phyloP scores from a whole-genome alignment of 2,329 filamentous ascomycete species.

The Blastomyces parvus region DNA sequence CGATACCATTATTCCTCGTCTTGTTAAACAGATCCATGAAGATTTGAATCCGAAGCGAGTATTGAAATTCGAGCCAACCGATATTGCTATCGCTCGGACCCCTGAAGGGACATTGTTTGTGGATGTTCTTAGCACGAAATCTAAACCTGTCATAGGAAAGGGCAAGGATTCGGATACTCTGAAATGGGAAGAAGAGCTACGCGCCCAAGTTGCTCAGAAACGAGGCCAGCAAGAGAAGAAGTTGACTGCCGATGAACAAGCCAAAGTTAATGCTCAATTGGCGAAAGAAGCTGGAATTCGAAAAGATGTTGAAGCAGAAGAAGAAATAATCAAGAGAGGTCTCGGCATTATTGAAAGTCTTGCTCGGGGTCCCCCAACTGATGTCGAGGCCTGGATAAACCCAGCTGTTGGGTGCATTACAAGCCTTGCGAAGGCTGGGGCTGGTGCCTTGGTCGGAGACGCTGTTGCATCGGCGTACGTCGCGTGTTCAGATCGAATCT shows the following conservation, averaged over 20 bases:
- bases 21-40: conserved; percentile 62
- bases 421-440: conserved; percentile 64
- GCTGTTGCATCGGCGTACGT: conserved; percentile 69
- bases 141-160: conserved; percentile 64
- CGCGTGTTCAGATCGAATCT: conserved; percentile 64
- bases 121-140: conserved; percentile 80
- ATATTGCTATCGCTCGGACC: conserved; percentile 87
- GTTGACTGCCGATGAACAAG: conserved; percentile 75
- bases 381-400: conserved; percentile 80
- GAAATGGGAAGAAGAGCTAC: conserved; percentile 93
- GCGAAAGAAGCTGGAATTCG: conserved; percentile 78
- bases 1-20: conserved; percentile 62
- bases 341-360: conserved; percentile 78
- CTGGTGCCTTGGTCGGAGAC: conserved; percentile 71
- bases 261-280: conserved; percentile 83
- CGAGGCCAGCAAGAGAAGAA: conserved; percentile 79
- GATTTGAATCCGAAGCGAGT: conserved; percentile 66
- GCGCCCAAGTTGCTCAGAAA: conserved; percentile 80
- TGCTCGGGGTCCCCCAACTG: conserved; percentile 77
- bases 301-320: conserved; percentile 57
- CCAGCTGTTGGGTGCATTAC: conserved; percentile 64
- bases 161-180: conserved; percentile 90
- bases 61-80: conserved; percentile 65
- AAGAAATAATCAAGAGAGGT: conserved; percentile 65
- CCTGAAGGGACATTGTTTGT: conserved; percentile 81